phyloP scores from a whole-genome alignment of 176 grass and related monocot genomes.

The sorghum (Sorghum bicolor) region DNA sequence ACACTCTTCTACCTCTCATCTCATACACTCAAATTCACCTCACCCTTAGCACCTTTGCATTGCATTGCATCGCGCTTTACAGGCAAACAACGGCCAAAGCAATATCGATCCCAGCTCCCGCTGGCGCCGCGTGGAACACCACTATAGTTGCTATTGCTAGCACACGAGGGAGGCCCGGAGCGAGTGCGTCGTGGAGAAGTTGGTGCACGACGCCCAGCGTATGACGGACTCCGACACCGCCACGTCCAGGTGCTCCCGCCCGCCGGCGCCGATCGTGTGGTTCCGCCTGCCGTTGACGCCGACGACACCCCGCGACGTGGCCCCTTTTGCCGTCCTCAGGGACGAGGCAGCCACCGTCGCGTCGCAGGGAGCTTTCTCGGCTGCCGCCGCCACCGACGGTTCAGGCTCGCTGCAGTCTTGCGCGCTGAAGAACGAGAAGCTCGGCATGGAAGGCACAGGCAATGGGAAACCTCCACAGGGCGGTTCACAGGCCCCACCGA shows the following conservation, averaged over 20 bases:
- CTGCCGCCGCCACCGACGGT: background rate
- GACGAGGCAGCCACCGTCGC: background rate
- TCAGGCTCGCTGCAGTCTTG: background rate
- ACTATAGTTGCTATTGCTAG: constrained; percentile 41
- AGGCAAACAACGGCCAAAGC: background rate
- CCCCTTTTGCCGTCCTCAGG: background rate
- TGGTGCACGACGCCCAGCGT: constrained; percentile 91
- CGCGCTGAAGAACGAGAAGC: constrained; percentile 62
- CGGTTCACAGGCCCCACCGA: background rate
- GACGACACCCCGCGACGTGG: background rate
- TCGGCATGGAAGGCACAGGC: constrained; percentile 48
- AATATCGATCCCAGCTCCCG: background rate
- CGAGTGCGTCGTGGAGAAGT: constrained; percentile 63
- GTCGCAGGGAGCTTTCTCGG: background rate
- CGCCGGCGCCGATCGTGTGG: constrained; percentile 66
- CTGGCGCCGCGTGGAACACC: background rate
- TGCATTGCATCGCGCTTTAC: background rate
- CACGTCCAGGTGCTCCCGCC: constrained; percentile 62
- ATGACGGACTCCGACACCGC: constrained; percentile 77
- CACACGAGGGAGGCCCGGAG: constrained; percentile 82
- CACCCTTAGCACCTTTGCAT: background rate
- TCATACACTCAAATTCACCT: constrained; percentile 1
- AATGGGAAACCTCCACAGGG: constrained; percentile 14
- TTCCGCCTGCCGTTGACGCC: constrained; percentile 56
- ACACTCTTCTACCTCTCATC: constrained; percentile 35